Base-by-base conservation (phyloP, 768 basidiomycete species). In the Leccinum aurantiacum region DNA sequence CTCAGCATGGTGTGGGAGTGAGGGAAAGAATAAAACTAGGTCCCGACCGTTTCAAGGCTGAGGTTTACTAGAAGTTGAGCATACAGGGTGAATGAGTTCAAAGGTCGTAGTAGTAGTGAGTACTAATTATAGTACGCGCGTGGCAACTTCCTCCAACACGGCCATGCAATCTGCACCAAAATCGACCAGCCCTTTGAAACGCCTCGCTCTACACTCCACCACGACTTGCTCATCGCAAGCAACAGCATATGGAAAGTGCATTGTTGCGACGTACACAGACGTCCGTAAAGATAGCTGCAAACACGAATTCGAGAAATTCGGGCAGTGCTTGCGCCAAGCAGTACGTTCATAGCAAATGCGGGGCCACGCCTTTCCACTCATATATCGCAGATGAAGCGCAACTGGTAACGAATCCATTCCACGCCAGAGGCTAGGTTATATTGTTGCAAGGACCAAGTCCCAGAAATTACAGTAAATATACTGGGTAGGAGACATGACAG, bases 201-300 rank as follows among this genome's bases (percentile, higher is more conserved):
- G 84, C 25, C 76, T 93, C 24, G 91, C 90, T n/a, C 63, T 84
- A 19, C 85, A 88, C 64, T 82, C 90, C 3, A 91, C 89, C 2
- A 80, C 81, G 3, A 90, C 89, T 15, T 92, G 91, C 66, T 77
- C 88, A 9, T 62, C 79, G 7, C 83, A 94, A 69, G 94, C 95
- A 27, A 73, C 84, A 4, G 79, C 75, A 6, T 99, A 99, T 71
- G 96, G 93, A 24, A 89, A 89, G 78, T 99, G 96, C 75, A 87
- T 98, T 50, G 78, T 89, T 29, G 82, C 85, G 2, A 84, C 84
- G 4, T 96, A 97, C 73, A 84, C 84, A 29, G 96, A 98, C 62
- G 88, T 93, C 6, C 84, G 78, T 60, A 90, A 89, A 72, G 91
- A 92, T 65, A 83, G 86, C 66, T 99, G 96, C 77, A 84, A 84